Evolutionary conservation across 495 filamentous ascomycete species (phyloP).

Genomic region (Beverwykella pulmonaria): DNA sequence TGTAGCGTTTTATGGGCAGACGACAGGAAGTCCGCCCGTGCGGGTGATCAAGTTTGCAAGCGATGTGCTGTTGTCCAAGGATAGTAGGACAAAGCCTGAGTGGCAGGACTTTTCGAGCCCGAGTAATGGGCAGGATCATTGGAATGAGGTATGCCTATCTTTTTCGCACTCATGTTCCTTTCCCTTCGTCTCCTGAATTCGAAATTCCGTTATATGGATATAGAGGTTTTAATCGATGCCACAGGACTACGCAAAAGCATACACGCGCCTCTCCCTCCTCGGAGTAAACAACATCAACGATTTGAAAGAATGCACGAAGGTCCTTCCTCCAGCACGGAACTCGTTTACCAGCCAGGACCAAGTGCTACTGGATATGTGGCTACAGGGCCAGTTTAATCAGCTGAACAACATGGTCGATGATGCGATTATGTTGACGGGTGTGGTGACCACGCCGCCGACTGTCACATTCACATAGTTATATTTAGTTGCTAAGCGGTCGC

Average conservation of each 20-base stretch:
- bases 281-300: constrained; percentile 53
- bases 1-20: constrained; percentile 52
- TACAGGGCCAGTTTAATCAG: constrained; percentile 36
- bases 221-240: not conserved
- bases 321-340: constrained; percentile 40
- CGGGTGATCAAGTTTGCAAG: constrained; percentile 52
- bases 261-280: constrained; percentile 49
- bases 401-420: constrained; percentile 36
- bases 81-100: constrained; percentile 44
- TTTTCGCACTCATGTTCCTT: not conserved
- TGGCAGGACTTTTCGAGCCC: constrained; percentile 45
- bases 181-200: not conserved
- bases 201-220: too few relatives aligned
- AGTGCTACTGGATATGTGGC: constrained; percentile 32
- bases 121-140: constrained; percentile 40
- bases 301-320: constrained; percentile 49
- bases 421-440: constrained; percentile 32
- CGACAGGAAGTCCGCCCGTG: constrained; percentile 41
- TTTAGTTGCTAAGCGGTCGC: too few relatives aligned
- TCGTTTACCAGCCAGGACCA: constrained; percentile 30
- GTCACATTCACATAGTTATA: not conserved
- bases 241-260: constrained; percentile 49
- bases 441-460: constrained; percentile 1
- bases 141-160: constrained; percentile 46
- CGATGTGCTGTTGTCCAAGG: constrained; percentile 48